Base-by-base conservation (phyloP, 2,329 filamentous ascomycete species). In the Arthrobotrys conoides region DNA sequence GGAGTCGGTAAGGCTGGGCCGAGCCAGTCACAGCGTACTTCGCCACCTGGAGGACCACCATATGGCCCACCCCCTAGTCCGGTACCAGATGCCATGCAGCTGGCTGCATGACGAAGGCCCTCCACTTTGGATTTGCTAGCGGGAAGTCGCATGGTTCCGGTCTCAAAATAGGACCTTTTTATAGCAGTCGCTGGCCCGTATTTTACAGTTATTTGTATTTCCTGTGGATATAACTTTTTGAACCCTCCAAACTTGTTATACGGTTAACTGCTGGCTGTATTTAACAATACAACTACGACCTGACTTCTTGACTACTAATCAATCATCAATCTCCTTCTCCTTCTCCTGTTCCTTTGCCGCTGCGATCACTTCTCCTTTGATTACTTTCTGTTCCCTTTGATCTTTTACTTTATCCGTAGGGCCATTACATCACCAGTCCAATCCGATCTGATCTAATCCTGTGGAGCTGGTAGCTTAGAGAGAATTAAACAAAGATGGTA, bases 401-500 rank as follows among this genome's bases (percentile, higher is more conserved):
- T 44, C 38, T 44, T 16, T 30, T n/a, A n/a, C n/a, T n/a, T 44
- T 14, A 44, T 16, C 38, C 38, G 38, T 44, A 44, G 38, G 5
- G n/a, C 3, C n/a, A 44, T 44, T 16, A 44, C 38, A 44, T 44
- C 38, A 44, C 38, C 38, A 16, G 6, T 30, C 27, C 27, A 46
- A 46, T 8, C 9, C 3, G n/a, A 46, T 46, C n/a, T n/a, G 20
- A 46, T 46, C n/a, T n/a, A 57, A 9, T 24, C 38, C 38, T 8
- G 71, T 27, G 18, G 18, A 53, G 20, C 14, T 8, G 20, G 9
- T 18, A 49, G n/a, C n/a, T n/a, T n/a, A n/a, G 18, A 61, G 5
- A 49, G 36, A 20, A 36, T n/a, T n/a, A 30, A 30, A 30, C 27
- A 30, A 69, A 57, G 41, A 79, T 71, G 71, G 76, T 75, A 46